Percentiles rank a stretch among this genome's conserved stretches.
Evolutionary conservation across 106 monocot species (phyloP).

Genomic region (Dendrobium huoshanense): DNA sequence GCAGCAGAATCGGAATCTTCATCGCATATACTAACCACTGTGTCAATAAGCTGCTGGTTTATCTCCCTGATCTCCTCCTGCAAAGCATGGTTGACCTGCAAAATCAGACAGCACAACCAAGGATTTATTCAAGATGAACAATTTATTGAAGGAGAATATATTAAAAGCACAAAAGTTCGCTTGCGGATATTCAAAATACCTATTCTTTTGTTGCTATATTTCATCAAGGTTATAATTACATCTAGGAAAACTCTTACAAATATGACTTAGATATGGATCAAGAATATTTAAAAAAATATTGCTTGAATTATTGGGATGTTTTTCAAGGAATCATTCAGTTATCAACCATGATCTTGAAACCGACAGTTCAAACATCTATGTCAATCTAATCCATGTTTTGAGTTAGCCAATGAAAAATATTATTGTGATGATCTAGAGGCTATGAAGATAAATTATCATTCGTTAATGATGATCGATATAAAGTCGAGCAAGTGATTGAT

Average conservation of each 20-base stretch:
- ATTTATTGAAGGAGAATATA: not conserved
- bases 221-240: not conserved
- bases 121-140: not conserved
- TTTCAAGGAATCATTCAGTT: not conserved
- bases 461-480: too few species aligned
- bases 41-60: slow-evolving; percentile 65
- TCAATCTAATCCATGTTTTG: too few species aligned
- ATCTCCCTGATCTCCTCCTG: slow-evolving; percentile 64
- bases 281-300: not conserved
- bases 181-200: not conserved
- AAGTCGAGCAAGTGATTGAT: too few species aligned
- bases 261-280: not conserved
- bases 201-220: not conserved
- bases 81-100: slow-evolving; percentile 56
- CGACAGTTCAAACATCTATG: too few species aligned
- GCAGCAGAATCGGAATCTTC: slow-evolving; percentile 39
- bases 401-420: too few species aligned
- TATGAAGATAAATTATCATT: too few species aligned
- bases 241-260: not conserved
- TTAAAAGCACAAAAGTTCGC: not conserved
- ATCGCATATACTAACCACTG: slow-evolving; percentile 46
- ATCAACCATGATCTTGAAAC: not conserved
- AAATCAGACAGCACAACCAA: not conserved
- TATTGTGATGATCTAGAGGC: too few species aligned
- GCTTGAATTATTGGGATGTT: not conserved